Conservation (phyloP, 2,329 filamentous ascomycete genomes). For the Trematosphaeria pertusa region DNA sequence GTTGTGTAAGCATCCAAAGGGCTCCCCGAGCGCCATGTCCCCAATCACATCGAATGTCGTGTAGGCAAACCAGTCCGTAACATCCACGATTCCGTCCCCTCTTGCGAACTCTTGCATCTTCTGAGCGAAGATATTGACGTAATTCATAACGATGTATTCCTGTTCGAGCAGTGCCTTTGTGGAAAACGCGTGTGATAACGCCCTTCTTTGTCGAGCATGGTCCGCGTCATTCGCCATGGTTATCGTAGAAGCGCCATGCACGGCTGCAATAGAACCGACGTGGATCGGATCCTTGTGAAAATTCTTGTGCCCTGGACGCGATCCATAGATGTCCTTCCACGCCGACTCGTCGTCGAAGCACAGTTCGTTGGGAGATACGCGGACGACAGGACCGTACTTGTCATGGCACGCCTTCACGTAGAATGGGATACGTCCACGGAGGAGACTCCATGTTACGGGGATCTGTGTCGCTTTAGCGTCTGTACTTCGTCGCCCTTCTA, state of each 20-base stretch:
- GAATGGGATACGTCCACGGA: slow-evolving; percentile 23
- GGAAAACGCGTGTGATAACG: slow-evolving; percentile 46
- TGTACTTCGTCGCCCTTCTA: too few relatives aligned
- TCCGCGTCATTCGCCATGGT: slow-evolving; percentile 3
- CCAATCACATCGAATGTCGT: slow-evolving; percentile 38
- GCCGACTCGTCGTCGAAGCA: slow-evolving; percentile 25
- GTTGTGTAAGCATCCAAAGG: slow-evolving; percentile 38
- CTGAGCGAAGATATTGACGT: slow-evolving; percentile 9
- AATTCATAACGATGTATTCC: slow-evolving; percentile 40
- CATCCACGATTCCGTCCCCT: slow-evolving; percentile 16
- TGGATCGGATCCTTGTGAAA: slow-evolving; percentile 26
- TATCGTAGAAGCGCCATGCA: slow-evolving; percentile 19
- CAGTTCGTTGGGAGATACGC: slow-evolving; percentile 28
- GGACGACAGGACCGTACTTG: slow-evolving; percentile 38
- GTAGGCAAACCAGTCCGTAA: slow-evolving; percentile 23
- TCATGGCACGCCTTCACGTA: slow-evolving; percentile 37
- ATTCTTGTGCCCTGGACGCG: slow-evolving; percentile 21
- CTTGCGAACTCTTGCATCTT: slow-evolving; percentile 6
- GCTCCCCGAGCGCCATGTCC: slow-evolving; percentile 60
- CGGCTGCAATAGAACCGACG: slow-evolving; percentile 21
- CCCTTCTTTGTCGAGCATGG: slow-evolving; percentile 23
- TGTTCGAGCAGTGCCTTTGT: slow-evolving; percentile 47
- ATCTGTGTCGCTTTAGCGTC: slow-evolving; percentile 15
- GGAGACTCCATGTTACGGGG: slow-evolving; percentile 22
- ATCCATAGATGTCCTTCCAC: slow-evolving; percentile 34